phyloP scores from a whole-genome alignment of 129 eudicot species.

The Pittosporum tobira region DNA sequence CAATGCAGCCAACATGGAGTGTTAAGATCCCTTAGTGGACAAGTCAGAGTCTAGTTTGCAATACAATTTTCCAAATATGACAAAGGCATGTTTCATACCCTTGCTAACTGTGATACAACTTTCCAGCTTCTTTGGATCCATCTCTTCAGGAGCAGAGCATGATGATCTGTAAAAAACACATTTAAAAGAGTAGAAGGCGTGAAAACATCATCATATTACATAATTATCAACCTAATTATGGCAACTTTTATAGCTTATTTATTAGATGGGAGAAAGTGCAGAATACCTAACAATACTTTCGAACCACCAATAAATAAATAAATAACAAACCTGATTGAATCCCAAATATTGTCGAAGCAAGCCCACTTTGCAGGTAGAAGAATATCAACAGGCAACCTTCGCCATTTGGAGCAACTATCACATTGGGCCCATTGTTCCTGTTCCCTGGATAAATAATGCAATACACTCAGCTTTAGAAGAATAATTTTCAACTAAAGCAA shows the following conservation, averaged over 20 bases:
- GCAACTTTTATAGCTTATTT: no score
- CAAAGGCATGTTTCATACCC: slow-evolving; percentile 25
- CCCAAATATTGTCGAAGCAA: slow-evolving; percentile 69
- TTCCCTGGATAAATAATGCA: slow-evolving; percentile 36
- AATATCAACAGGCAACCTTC: slow-evolving; percentile 60
- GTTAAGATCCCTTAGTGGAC: not conserved
- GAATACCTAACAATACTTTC: no score
- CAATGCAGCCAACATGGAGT: no score
- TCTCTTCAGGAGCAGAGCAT: slow-evolving; percentile 67
- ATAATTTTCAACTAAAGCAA: not conserved
- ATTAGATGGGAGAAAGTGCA: no score
- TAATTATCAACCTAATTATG: not conserved
- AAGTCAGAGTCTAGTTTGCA: no score
- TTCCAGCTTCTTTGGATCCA: slow-evolving; percentile 38
- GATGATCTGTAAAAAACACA: slow-evolving; percentile 40
- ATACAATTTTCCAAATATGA: no score
- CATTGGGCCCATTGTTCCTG: slow-evolving; percentile 93
- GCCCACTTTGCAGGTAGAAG: slow-evolving; percentile 83
- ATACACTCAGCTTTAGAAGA: slow-evolving; percentile 6
- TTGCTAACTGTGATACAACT: slow-evolving; percentile 25
- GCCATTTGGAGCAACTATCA: slow-evolving; percentile 82
- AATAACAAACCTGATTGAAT: slow-evolving; percentile 46
- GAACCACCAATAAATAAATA: not conserved
- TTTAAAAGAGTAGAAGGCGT: slow-evolving; percentile 5
- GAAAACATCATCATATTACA: not conserved